Base-by-base conservation (phyloP, 2,329 filamentous ascomycete species). In the Plenodomus lindquistii region DNA sequence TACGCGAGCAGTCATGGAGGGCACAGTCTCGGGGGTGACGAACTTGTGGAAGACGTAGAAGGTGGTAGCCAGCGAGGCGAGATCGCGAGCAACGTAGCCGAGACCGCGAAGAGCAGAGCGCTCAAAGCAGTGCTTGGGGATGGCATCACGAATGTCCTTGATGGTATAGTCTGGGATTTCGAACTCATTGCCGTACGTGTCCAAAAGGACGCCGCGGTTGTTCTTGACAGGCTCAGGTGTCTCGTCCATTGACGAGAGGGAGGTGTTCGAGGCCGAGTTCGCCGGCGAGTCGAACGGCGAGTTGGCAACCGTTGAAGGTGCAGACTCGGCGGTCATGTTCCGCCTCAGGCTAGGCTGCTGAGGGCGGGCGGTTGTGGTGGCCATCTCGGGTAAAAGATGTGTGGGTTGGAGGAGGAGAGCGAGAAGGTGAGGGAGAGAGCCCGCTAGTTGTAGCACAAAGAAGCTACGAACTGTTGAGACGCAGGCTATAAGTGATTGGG, bases 61-160 rank as follows among this genome's bases (percentile, higher is more conserved):
- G 60, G 89, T 92, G 69, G 81, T 77, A 37, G 81, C 86, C 31
- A 97, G 79, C 63, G 81, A 84, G 59, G 79, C 74, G 38, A 95
- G 72, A 75, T 99, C 94, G 54, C 93, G 86, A 67, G 85, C 82
- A 65, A 97, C 92, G 76, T 97, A 97, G 67, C 72, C 77, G 70
- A 97, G 80, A 59, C 92, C 88, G 59, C 78, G 85, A 58, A 84
- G 72, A 53, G 84, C 89, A 39, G 90, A 96, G 53, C 94, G 88
- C 79, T 97, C 82, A 75, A 88, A 97, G 83, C 94, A 99, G 82
- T 97, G 94, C 76, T 92, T 91, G 58, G 94, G 94, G 62, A 99
- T 99, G 72, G 94, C 94, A 77, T 96, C 89, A 68, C 91, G 87
- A 71, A 99, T 93, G 71, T 99, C 85, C 81, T 96, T 96, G 82